Conservation (phyloP, 163 green algal genomes). For the Scenedesmus sp. region DNA sequence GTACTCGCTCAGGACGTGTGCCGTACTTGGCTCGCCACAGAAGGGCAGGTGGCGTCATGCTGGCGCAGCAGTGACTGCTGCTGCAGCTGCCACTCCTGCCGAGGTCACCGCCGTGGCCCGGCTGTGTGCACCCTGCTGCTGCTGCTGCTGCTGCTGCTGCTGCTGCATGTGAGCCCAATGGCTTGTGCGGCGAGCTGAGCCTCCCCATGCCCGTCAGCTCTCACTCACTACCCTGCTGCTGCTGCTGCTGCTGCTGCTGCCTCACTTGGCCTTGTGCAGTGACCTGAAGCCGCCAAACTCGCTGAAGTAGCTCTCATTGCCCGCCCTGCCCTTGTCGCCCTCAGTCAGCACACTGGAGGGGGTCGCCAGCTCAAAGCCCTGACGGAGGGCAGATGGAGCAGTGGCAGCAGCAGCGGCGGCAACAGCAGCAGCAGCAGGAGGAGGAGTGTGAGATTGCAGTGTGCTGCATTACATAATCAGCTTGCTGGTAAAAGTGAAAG, state of each 20-base stretch:
- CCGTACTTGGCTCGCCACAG: too few species aligned
- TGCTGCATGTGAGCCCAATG: not conserved
- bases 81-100: not conserved
- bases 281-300: slow-evolving; percentile 87
- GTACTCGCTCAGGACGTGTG: not conserved
- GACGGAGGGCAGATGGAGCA: not conserved
- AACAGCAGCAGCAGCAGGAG: not conserved
- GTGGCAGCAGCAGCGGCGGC: not conserved
- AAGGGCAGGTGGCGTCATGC: too few species aligned
- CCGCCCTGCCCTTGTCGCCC: slow-evolving; percentile 52
- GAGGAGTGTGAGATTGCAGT: not conserved
- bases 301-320: slow-evolving; percentile 95
- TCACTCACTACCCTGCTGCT: not conserved
- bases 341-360: slow-evolving; percentile 50
- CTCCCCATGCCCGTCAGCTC: too few species aligned
- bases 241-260: not conserved
- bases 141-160: not conserved
- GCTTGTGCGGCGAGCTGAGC: too few species aligned
- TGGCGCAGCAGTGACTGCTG: not conserved
- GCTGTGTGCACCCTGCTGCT: too few species aligned
- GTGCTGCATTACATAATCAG: too few species aligned
- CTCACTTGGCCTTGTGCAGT: slow-evolving; percentile 56
- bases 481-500: too few species aligned
- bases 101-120: too few species aligned
- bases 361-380: slow-evolving; percentile 65